Conservation (phyloP, 352 stramenopile genomes). For the Pythium monospermum region DNA sequence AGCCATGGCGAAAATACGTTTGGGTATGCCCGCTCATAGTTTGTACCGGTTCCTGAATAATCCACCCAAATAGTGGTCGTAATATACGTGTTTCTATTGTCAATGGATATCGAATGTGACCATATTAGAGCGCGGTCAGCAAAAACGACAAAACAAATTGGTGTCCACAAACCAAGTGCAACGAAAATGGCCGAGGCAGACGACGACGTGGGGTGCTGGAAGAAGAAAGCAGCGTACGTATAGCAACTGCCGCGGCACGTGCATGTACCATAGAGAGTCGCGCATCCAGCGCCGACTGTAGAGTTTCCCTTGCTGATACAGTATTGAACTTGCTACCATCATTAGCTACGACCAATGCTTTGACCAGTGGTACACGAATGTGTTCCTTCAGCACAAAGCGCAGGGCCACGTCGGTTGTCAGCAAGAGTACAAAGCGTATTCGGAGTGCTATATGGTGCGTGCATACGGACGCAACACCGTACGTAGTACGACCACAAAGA, state of each 20-base stretch:
- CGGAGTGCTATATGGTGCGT: constrained; percentile 60
- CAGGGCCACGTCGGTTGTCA: constrained; percentile 66
- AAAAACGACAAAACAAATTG: no score
- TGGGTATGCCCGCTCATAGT: no score
- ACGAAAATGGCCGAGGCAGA: constrained; percentile 15
- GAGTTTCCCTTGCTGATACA: background rate
- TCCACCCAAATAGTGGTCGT: constrained; percentile 21
- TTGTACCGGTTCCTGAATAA: no score
- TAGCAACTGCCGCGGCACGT: no score
- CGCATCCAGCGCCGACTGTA: background rate
- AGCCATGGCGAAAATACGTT: constrained; percentile 7
- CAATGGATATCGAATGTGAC: background rate
- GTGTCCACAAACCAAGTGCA: background rate
- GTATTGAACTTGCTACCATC: background rate
- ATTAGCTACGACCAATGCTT: constrained; percentile 80
- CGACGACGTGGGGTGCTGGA: constrained; percentile 57
- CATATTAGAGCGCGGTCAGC: constrained; percentile 13
- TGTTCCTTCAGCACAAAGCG: constrained; percentile 80
- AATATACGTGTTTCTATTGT: constrained; percentile 24
- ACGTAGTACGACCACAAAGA: background rate
- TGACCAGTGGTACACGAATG: constrained; percentile 82
- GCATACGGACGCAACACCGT: background rate
- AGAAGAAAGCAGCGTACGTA: constrained; percentile 61
- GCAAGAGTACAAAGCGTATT: constrained; percentile 78
- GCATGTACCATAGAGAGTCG: no score